Evolutionary conservation across 2,329 filamentous ascomycete genomes (phyloP), one percentile per base, ranked within the genome.

Genomic region (Botryosphaeria dothidea): DNA sequence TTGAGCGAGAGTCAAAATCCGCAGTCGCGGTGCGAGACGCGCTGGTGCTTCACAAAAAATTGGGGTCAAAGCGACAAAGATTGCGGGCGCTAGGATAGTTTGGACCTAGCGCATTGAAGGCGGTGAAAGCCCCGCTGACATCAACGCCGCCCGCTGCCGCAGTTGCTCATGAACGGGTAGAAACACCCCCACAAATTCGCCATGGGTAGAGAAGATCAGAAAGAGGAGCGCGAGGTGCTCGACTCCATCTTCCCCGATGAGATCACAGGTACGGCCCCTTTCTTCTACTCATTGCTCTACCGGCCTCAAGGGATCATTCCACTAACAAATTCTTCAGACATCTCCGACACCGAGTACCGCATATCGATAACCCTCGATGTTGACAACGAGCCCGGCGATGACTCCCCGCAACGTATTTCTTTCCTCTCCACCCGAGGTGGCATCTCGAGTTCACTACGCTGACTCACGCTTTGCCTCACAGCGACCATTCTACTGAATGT

Each of bases 211-310:
- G 94, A 98, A 84, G 95, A 99, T 67, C 95, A 99, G 79, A 82
- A 89, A 69, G 95, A 99, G 81, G 95, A 99, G 85, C 90, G 93
- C 67, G 95, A 99, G 79, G 94, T 99, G 72, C 92, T 99, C 76
- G 92, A 96, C 75, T 97, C 94, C 67, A 99, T 99, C 75, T 99
- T 98, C 71, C 93, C 95, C 1, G 94, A 99, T 67, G 95, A 99
- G 81, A 97, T 99, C 71, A 94, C 90, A 85, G 91, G 93, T 94
- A 74, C 54, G 78, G 23, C 54, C 21, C 3, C 17, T 1, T 21
- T 43, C 15, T 23, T 6, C 43, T 7, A 41, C 7, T 17, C 27
- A 17, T 56, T 15, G 7, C 23, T 31, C 31, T 27, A 21, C 31
- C 15, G 8, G 31, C 13, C 21, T 11, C 17, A 21, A 8, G 31